Conservation (phyloP, 108 stramenopile species). For the Nitzschia sp. region DNA sequence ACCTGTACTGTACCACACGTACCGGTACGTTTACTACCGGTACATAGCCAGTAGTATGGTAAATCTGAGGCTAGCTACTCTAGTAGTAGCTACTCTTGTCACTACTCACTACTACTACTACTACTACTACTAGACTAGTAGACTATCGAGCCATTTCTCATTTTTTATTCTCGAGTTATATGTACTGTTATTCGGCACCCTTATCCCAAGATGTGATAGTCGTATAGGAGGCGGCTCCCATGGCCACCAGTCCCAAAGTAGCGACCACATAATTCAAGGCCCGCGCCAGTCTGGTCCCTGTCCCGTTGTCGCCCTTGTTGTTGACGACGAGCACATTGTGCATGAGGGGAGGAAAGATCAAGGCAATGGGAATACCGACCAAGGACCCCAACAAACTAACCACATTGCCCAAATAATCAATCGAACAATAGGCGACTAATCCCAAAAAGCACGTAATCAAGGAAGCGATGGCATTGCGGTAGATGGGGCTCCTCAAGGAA, state of each 20-base stretch:
- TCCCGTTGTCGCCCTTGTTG: too few species aligned
- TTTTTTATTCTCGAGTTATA: too few species aligned
- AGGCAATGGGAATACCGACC: conserved; percentile 55
- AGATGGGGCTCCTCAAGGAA: background rate
- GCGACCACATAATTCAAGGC: conserved; percentile 32
- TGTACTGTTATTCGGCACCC: conserved; percentile 6
- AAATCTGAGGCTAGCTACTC: too few species aligned
- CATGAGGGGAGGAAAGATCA: conserved; percentile 51
- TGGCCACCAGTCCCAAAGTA: conserved; percentile 32
- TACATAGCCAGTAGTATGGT: too few species aligned
- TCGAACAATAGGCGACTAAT: conserved; percentile 35
- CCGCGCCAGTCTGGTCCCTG: background rate
- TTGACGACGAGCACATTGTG: conserved; percentile 30
- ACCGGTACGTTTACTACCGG: too few species aligned
- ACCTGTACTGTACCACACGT: too few species aligned
- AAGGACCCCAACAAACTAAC: conserved; percentile 49
- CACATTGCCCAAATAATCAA: conserved; percentile 51
- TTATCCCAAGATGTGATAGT: conserved; percentile 42
- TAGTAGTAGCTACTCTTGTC: too few species aligned
- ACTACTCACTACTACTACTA: too few species aligned
- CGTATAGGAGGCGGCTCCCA: conserved; percentile 34
- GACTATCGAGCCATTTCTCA: too few species aligned
- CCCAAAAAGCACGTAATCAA: conserved; percentile 31
- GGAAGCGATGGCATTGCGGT: conserved; percentile 20
- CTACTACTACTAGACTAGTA: too few species aligned